These are phyloP conservation scores for Sechiopsis laciniata DNA, from an alignment of 306 rosid genomes.

Conservation along the genomic window DNA sequence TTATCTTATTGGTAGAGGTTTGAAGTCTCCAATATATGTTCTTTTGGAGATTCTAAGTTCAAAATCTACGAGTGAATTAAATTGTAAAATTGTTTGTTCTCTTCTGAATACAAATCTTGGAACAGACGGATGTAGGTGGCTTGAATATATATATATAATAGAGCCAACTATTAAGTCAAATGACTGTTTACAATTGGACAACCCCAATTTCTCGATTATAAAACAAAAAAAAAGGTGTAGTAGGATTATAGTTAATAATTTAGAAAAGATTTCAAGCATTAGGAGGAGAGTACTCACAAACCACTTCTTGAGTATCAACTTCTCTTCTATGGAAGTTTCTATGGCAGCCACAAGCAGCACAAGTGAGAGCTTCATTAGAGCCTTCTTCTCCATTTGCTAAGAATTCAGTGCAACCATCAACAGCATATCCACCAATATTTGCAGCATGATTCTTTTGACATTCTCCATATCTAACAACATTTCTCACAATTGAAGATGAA, in stretches of 20 bases:
- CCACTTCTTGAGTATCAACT: constrained; percentile 70
- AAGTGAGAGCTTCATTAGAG: constrained; percentile 45
- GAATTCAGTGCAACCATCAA: constrained; percentile 88
- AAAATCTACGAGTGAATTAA: too few relatives aligned
- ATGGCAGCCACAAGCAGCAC: constrained; percentile 94
- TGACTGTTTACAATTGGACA: too few relatives aligned
- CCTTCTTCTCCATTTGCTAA: constrained; percentile 62
- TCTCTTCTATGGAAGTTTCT: constrained; percentile 68
- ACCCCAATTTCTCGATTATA: too few relatives aligned
- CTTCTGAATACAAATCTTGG: too few relatives aligned
- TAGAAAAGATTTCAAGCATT: not conserved
- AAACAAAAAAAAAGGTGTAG: too few relatives aligned
- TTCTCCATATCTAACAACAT: constrained; percentile 56
- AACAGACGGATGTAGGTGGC: too few relatives aligned
- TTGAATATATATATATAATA: too few relatives aligned
- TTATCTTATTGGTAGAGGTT: too few relatives aligned
- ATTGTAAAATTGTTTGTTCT: too few relatives aligned
- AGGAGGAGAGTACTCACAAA: constrained; percentile 89
- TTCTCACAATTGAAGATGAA: constrained; percentile 55
- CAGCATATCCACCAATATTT: constrained; percentile 73
- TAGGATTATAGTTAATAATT: not conserved
- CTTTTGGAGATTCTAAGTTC: too few relatives aligned
- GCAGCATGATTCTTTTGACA: constrained; percentile 97
- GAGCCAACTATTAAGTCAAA: too few relatives aligned
- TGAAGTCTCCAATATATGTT: too few relatives aligned